Percentiles rank a stretch among this genome's conserved stretches.
Conservation (phyloP, 768 basidiomycete genomes). For the Tylopilus plumbeoviolaceoides region DNA sequence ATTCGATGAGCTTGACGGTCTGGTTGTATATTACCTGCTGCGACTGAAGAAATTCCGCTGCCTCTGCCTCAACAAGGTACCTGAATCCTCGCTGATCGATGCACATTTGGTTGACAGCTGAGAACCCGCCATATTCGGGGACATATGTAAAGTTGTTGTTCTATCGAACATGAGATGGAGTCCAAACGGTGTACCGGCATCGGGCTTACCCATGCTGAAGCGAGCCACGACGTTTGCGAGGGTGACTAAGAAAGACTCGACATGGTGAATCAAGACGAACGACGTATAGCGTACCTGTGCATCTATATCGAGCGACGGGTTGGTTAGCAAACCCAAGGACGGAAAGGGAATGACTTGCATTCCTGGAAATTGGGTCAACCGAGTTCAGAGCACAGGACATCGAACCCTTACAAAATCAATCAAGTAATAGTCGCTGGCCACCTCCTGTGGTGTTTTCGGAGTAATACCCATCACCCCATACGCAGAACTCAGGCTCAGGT, state of each 20-base stretch:
- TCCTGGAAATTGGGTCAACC: constrained; percentile 18
- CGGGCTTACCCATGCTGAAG: constrained; percentile 52
- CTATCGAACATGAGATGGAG: constrained; percentile 27
- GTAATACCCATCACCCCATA: constrained; percentile 49
- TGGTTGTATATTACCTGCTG: constrained; percentile 47
- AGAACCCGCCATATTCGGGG: constrained; percentile 52
- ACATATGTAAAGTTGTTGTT: constrained; percentile 62
- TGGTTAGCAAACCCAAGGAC: constrained; percentile 1
- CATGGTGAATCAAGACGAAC: not conserved
- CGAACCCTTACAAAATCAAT: constrained; percentile 33
- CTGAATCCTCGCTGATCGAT: constrained; percentile 66
- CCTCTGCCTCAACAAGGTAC: constrained; percentile 52
- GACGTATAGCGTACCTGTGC: constrained; percentile 21
- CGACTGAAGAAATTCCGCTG: constrained; percentile 45
- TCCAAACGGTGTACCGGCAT: not conserved
- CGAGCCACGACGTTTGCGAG: constrained; percentile 58
- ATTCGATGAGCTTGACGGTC: constrained; percentile 44
- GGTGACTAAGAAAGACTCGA: constrained; percentile 48
- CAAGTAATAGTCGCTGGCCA: constrained; percentile 55
- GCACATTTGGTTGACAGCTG: constrained; percentile 47
- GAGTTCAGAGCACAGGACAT: not conserved
- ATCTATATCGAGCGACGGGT: constrained; percentile 4
- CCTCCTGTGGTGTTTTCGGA: constrained; percentile 41
- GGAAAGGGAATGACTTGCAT: constrained; percentile 18
- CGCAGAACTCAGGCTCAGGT: constrained; percentile 49